Conservation (phyloP, 306 rosid genomes). For the Cucurbita ficifolia region DNA sequence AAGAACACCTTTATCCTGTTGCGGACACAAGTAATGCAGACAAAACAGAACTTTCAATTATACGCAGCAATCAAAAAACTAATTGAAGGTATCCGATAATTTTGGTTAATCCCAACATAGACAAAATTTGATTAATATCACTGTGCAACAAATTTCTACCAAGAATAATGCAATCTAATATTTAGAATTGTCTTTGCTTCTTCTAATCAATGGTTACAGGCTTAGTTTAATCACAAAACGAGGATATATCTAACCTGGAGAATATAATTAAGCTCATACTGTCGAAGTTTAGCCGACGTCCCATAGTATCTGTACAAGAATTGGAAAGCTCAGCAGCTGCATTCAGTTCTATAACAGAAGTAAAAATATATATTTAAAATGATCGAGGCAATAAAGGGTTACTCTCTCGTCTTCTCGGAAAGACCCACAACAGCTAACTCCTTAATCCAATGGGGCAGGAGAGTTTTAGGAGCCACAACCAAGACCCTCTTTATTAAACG, state of each 20-base stretch:
- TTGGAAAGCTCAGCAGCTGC: not conserved
- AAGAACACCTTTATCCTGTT: conserved; percentile 81
- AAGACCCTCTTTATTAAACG: conserved; percentile 53
- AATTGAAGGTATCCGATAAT: not conserved
- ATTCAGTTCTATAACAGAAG: not conserved
- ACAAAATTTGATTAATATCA: not conserved
- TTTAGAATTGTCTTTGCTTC: not conserved
- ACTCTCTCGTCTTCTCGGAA: conserved; percentile 66
- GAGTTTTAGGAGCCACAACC: conserved; percentile 79
- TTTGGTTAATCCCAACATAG: not conserved
- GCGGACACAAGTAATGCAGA: not conserved
- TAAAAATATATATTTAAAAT: conserved; percentile 3
- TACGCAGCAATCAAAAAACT: not conserved
- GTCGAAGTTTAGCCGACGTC: conserved; percentile 42
- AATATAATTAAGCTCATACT: conserved; percentile 70
- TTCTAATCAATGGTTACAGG: not conserved
- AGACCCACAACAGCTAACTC: conserved; percentile 82
- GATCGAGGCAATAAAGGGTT: conserved; percentile 10
- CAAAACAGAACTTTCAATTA: conserved; percentile 1
- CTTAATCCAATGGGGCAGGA: conserved; percentile 80
- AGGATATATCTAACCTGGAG: conserved; percentile 45
- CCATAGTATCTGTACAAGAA: conserved; percentile 52
- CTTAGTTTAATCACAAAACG: not conserved
- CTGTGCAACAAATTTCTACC: not conserved
- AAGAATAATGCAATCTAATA: not conserved